Base-by-base conservation (phyloP, 768 basidiomycete species). In the Boletus fagicola region DNA sequence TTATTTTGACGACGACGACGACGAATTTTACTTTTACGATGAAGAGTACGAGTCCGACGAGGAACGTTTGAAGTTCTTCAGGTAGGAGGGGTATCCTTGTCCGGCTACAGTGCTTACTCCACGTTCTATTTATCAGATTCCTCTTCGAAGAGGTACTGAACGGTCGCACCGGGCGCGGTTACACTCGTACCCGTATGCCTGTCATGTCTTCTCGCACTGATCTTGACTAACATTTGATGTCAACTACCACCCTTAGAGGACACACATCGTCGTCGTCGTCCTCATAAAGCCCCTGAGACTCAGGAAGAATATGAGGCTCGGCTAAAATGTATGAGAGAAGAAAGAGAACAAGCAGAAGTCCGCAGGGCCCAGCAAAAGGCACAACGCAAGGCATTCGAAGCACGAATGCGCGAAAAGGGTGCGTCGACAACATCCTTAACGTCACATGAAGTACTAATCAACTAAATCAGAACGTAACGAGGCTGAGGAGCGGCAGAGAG, bases 401-500 rank as follows among this genome's bases (percentile, higher is more conserved):
- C 76, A 67, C 73, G 67, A 59, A 76, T 77, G 68, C 83, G 80
- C 51, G 81, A 83, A 67, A 74, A 73, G 64, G 83, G 84, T 84
- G 66, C 47, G 71, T 56, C 20, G 18, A 45, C 24, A 49, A 44
- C 31, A 15, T 58, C 48, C 3, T 4, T 46, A 42, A 33, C 48
- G 35, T 62, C 55, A 45, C 38, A 57, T 50, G 43, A 60, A 47
- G 26, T 55, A 13, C 56, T 68, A 22, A 66, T 54, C 52, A 40
- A 35, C 56, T 15, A 16, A 30, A 58, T 56, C 56, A 71, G 80
- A 84, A 66, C 82, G 80, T 36, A 66, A 74, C 54, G 80, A 78
- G 40, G 83, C 85, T 9, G 85, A 85, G 61, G 71, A 78, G 60
- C 78, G 85, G 50, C 83, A 84, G 65, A 83, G 81, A 68, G 72